phyloP scores from a whole-genome alignment of 257 asterid genomes.

The Solanum paucissectum region DNA sequence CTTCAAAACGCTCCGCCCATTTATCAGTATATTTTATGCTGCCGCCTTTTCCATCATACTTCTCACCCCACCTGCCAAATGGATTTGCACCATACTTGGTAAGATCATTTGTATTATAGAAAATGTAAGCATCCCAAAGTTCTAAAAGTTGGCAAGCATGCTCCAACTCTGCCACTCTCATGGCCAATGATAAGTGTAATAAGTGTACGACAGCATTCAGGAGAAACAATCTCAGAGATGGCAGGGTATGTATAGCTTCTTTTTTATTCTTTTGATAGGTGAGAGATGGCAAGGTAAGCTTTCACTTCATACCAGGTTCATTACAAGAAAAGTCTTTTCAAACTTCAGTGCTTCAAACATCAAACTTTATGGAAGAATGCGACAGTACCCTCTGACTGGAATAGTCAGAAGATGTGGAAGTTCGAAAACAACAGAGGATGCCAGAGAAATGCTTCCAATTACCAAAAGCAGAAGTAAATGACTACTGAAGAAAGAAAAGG shows the following conservation, averaged over 20 bases:
- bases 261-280: neutral
- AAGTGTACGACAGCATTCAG: neutral
- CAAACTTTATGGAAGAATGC: neutral
- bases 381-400: neutral
- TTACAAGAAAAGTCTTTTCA: neutral
- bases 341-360: neutral
- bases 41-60: constrained; percentile 82
- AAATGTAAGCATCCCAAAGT: neutral
- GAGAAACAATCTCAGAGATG: neutral
- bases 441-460: neutral
- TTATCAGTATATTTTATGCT: constrained; percentile 86
- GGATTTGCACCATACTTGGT: neutral
- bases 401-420: neutral
- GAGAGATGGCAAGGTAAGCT: neutral
- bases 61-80: constrained; percentile 85
- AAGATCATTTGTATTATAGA: neutral
- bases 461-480: neutral
- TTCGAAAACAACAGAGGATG: neutral
- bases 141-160: neutral
- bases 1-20: constrained; percentile 92
- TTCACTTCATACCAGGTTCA: neutral
- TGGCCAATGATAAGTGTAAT: neutral
- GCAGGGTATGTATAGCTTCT: neutral
- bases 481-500: neutral
- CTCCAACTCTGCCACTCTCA: too few relatives aligned